phyloP scores from a whole-genome alignment of 306 rosid genomes.

The Lupinus albus region DNA sequence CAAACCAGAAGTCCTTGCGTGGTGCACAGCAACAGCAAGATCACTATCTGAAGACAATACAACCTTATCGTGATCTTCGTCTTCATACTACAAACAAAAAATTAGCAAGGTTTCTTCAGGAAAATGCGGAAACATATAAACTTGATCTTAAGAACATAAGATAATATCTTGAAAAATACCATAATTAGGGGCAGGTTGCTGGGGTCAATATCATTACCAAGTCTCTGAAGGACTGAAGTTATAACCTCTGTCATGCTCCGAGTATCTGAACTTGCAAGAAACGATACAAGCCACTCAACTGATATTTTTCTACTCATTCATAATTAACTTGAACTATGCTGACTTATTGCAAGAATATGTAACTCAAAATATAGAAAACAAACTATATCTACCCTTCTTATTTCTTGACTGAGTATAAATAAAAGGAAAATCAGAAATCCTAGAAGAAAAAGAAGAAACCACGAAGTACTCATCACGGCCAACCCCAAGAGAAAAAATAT shows the following conservation, averaged over 20 bases:
- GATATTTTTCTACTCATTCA: slow-evolving; percentile 21
- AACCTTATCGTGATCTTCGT: slow-evolving; percentile 95
- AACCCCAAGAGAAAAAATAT: neutral
- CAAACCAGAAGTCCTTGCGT: slow-evolving; percentile 84
- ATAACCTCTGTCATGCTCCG: slow-evolving; percentile 82
- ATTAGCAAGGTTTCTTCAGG: slow-evolving; percentile 29
- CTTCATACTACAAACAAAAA: slow-evolving; percentile 73
- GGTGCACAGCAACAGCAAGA: slow-evolving; percentile 92
- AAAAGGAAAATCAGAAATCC: slow-evolving; percentile 28
- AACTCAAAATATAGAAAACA: neutral
- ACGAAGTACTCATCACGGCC: neutral
- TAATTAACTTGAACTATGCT: neutral
- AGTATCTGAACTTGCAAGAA: slow-evolving; percentile 65
- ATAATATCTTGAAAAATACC: slow-evolving; percentile 53
- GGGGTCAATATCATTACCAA: slow-evolving; percentile 91
- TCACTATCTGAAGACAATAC: slow-evolving; percentile 85
- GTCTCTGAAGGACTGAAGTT: slow-evolving; percentile 86
- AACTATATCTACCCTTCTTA: neutral
- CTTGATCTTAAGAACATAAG: slow-evolving; percentile 22
- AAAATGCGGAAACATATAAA: slow-evolving; percentile 15
- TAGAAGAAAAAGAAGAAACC: neutral
- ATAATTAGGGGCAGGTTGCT: slow-evolving; percentile 83
- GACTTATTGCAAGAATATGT: slow-evolving; percentile 8
- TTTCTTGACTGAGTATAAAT: slow-evolving; percentile 8
- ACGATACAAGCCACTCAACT: slow-evolving; percentile 42